Evolutionary conservation across 306 rosid species (phyloP).

Genomic region (Neltuma alba): DNA sequence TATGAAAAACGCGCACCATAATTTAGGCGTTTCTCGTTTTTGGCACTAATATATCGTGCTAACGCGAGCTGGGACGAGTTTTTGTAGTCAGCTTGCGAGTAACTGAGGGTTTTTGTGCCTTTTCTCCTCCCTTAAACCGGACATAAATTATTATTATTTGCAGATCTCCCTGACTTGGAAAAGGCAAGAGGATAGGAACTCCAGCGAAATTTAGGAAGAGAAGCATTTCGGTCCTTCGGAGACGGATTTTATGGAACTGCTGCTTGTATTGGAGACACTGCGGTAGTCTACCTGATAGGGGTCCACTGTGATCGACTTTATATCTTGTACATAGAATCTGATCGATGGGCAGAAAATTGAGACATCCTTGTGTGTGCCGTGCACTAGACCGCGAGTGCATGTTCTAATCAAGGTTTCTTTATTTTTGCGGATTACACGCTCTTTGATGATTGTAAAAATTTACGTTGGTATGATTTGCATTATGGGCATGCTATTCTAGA

Average conservation of each 20-base stretch:
- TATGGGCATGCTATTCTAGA: no score
- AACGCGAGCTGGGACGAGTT: neutral
- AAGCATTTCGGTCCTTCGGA: slow-evolving; percentile 31
- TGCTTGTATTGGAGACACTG: slow-evolving; percentile 31
- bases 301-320: slow-evolving; percentile 21
- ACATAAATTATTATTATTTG: slow-evolving; percentile 2
- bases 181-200: slow-evolving; percentile 69
- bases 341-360: slow-evolving; percentile 19
- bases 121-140: neutral
- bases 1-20: neutral
- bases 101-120: neutral
- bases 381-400: no score
- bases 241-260: slow-evolving; percentile 24
- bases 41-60: slow-evolving; percentile 1
- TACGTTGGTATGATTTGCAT: neutral
- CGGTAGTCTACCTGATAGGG: slow-evolving; percentile 30
- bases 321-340: slow-evolving; percentile 42
- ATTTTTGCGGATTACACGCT: neutral
- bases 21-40: neutral
- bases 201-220: slow-evolving; percentile 4
- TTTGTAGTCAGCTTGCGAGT: neutral
- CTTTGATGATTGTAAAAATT: neutral
- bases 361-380: no score
- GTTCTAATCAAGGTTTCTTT: slow-evolving; percentile 25
- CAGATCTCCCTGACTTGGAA: slow-evolving; percentile 96